Evolutionary conservation across 2,329 filamentous ascomycete species (phyloP).

Genomic region (Aureobasidium sp.): DNA sequence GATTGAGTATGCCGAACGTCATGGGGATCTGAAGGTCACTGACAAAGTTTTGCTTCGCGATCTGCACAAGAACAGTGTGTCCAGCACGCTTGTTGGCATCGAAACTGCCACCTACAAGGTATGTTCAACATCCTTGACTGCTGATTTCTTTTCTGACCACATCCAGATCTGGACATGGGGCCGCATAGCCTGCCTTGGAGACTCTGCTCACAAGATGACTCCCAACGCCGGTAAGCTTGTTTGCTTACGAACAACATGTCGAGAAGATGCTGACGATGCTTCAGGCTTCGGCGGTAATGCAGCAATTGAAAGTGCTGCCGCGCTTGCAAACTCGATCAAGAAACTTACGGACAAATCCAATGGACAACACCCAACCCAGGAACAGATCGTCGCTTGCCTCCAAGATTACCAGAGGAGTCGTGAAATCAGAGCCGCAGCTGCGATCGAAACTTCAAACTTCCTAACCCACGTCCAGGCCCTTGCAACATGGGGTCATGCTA

Average conservation of each 20-base stretch:
- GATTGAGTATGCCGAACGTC: slow-evolving; percentile 23
- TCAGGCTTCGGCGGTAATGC: slow-evolving; percentile 22
- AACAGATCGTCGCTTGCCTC: slow-evolving; percentile 16
- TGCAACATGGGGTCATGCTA: background rate
- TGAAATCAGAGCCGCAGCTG: slow-evolving; percentile 17
- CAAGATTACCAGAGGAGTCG: slow-evolving; percentile 21
- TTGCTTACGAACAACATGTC: accelerated
- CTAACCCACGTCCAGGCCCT: slow-evolving; percentile 20
- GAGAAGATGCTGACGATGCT: background rate
- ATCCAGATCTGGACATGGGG: slow-evolving; percentile 21
- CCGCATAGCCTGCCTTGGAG: slow-evolving; percentile 24
- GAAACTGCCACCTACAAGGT: slow-evolving; percentile 23
- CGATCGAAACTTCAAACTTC: slow-evolving; percentile 18
- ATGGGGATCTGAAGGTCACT: slow-evolving; percentile 21
- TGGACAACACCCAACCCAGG: background rate
- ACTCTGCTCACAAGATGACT: slow-evolving; percentile 25
- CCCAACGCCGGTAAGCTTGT: slow-evolving; percentile 14
- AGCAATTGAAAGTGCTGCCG: slow-evolving; percentile 23
- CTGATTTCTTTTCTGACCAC: background rate
- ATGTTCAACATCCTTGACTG: background rate
- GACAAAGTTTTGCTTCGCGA: slow-evolving; percentile 27
- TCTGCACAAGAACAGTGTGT: slow-evolving; percentile 26
- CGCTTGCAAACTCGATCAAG: slow-evolving; percentile 22
- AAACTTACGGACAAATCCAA: slow-evolving; percentile 14
- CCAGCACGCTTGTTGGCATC: slow-evolving; percentile 25